Evolutionary conservation across 331 rosid species (phyloP).

Genomic region (Ulmus americana): DNA sequence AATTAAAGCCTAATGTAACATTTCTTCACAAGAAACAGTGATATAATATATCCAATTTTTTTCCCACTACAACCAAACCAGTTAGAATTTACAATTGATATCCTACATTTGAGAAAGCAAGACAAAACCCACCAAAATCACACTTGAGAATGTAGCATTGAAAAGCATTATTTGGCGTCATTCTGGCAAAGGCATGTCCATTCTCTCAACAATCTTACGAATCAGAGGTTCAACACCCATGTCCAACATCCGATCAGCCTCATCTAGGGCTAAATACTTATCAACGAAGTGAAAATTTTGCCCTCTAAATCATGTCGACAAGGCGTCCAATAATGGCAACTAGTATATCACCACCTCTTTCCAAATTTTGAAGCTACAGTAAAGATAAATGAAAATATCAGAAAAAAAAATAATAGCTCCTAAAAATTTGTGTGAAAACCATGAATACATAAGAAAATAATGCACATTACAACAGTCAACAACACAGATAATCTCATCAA

Average conservation of each 20-base stretch:
- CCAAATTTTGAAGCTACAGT: slow-evolving; percentile 27
- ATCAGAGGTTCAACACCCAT: slow-evolving; percentile 41
- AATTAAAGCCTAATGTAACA: background rate
- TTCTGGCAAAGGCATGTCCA: slow-evolving; percentile 34
- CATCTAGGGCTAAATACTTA: slow-evolving; percentile 32
- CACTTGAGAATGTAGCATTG: slow-evolving; percentile 35
- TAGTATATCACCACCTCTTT: slow-evolving; percentile 35
- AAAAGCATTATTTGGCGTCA: slow-evolving; percentile 33
- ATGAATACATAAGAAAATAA: too few species aligned
- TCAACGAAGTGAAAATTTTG: slow-evolving; percentile 21
- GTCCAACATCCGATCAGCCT: slow-evolving; percentile 39
- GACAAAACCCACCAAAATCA: slow-evolving; percentile 25
- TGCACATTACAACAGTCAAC: too few species aligned
- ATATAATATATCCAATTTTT: too few species aligned
- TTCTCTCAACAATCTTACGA: slow-evolving; percentile 23
- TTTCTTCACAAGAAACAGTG: too few species aligned
- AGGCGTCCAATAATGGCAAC: slow-evolving; percentile 37
- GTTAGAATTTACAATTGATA: background rate
- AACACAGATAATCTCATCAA: too few species aligned
- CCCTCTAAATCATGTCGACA: slow-evolving; percentile 32
- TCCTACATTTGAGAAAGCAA: background rate
- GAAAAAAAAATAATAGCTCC: background rate
- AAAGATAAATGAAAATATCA: background rate
- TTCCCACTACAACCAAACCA: background rate
- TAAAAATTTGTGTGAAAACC: too few species aligned